A percentile compares a stretch with the other conserved stretches of the same genome.
Conservation (phyloP, 1,139 yeast species). For the Starmera stellimalicola region DNA sequence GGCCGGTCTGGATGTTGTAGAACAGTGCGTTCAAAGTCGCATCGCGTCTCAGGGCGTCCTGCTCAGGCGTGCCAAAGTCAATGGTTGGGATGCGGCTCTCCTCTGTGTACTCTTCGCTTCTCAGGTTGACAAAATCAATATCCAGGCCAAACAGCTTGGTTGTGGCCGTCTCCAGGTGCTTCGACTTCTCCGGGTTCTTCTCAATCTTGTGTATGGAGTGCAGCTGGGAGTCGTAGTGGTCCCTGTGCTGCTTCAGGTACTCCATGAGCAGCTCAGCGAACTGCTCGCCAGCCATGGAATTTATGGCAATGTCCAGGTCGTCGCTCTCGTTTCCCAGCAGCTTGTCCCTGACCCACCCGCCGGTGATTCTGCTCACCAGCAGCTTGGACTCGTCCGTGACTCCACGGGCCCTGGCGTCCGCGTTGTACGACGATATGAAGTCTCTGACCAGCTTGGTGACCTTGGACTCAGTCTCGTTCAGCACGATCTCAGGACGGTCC, state of each 20-base stretch:
- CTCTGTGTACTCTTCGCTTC: conserved; percentile 78
- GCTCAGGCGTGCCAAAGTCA: conserved; percentile 78
- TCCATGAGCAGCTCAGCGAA: conserved; percentile 62
- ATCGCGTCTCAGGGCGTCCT: conserved; percentile 89
- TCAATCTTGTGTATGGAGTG: conserved; percentile 70
- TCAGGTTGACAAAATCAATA: conserved; percentile 83
- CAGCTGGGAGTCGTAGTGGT: conserved; percentile 34
- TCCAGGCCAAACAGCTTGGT: conserved; percentile 74
- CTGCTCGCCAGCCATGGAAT: conserved; percentile 72
- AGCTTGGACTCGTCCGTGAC: conserved; percentile 8
- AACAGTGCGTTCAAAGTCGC: conserved; percentile 90
- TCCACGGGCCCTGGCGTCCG: too few relatives aligned
- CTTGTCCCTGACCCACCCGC: conserved; percentile 99
- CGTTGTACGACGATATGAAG: conserved; percentile 31
- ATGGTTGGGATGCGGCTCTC: conserved; percentile 73
- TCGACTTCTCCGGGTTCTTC: conserved; percentile 88
- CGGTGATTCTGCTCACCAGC: conserved; percentile 66
- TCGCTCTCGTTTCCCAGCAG: conserved; percentile 69
- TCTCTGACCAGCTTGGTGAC: conserved; percentile 38
- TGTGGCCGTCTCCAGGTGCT: conserved; percentile 94
- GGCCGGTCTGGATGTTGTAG: conserved; percentile 58
- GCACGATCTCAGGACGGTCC: conserved; percentile 20
- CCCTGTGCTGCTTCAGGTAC: conserved; percentile 32
- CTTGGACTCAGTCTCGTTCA: conserved; percentile 39
- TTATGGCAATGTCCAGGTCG: conserved; percentile 88